A percentile compares a stretch with the other conserved stretches of the same genome.
phyloP scores from a whole-genome alignment of 306 rosid genomes.

The Phaseolus lunatus region DNA sequence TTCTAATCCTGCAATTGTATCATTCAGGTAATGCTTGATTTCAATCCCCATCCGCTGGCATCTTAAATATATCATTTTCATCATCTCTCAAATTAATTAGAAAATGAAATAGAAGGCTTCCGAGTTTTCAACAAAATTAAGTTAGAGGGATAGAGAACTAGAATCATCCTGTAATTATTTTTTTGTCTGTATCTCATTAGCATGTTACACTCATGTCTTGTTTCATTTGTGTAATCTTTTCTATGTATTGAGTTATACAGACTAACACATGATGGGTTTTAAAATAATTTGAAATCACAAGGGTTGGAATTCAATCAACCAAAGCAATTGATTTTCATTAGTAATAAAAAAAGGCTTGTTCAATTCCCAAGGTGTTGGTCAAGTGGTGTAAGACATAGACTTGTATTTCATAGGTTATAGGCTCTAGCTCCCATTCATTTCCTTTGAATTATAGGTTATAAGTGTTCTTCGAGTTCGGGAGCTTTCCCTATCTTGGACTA shows the following conservation, averaged over 20 bases:
- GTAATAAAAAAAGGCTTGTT: not conserved
- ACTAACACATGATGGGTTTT: not conserved
- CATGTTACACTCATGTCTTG: conserved; percentile 7
- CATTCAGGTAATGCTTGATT: conserved; percentile 5
- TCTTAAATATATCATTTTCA: not conserved
- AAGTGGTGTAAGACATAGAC: not conserved
- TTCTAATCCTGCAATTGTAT: not conserved
- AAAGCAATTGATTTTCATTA: conserved; percentile 11
- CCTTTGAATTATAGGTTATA: not conserved
- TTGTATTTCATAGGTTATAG: not conserved
- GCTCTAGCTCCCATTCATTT: not conserved
- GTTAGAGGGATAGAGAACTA: conserved; percentile 23
- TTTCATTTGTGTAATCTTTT: conserved; percentile 19
- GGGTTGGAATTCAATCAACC: not conserved
- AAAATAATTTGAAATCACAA: not conserved
- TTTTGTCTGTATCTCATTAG: not conserved
- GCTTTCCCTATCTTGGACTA: not conserved
- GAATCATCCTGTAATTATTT: conserved; percentile 13
- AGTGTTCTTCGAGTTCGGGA: not conserved
- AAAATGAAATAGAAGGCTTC: not conserved
- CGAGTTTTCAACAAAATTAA: conserved; percentile 6
- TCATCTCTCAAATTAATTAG: not conserved
- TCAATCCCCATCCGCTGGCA: not conserved
- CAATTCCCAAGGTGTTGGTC: not conserved
- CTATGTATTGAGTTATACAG: not conserved